These are phyloP conservation scores for Cornus kousa DNA, from an alignment of 148 eudicot species.

Conservation along the genomic window DNA sequence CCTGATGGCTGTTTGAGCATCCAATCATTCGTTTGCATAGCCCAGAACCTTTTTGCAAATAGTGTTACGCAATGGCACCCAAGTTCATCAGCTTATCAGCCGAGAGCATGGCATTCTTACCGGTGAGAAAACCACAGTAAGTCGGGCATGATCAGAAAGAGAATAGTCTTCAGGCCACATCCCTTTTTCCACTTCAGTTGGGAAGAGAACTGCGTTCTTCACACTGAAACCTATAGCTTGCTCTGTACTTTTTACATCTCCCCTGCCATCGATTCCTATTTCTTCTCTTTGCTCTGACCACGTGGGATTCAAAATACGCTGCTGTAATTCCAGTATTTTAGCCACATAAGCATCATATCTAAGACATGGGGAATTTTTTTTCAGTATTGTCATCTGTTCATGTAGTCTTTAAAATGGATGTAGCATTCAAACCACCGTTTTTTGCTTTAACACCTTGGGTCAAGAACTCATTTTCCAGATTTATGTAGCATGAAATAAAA, in stretches of 20 bases:
- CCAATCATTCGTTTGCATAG: not conserved
- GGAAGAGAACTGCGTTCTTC: conserved; percentile 88
- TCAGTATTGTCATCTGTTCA: not conserved
- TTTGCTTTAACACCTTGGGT: not conserved
- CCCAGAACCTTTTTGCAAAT: not conserved
- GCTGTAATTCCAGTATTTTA: conserved; percentile 42
- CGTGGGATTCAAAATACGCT: conserved; percentile 67
- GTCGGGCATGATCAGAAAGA: conserved; percentile 96
- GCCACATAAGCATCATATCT: conserved; percentile 2
- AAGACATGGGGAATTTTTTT: not conserved
- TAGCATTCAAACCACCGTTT: too few relatives aligned
- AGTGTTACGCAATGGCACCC: not conserved
- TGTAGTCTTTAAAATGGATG: not conserved
- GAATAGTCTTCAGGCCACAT: conserved; percentile 97
- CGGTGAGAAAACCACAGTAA: conserved; percentile 93
- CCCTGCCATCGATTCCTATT: conserved; percentile 30
- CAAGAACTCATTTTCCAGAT: not conserved
- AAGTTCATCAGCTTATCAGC: conserved; percentile 32
- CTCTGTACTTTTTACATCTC: conserved; percentile 30
- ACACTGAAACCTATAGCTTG: conserved; percentile 86
- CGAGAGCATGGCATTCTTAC: conserved; percentile 83
- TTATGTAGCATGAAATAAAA: not conserved
- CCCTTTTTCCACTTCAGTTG: conserved; percentile 95
- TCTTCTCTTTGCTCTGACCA: conserved; percentile 44
- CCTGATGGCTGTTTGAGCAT: not conserved